Evolutionary conservation across 176 grass and related monocot species (phyloP).

Genomic region (Bromus sterilis): DNA sequence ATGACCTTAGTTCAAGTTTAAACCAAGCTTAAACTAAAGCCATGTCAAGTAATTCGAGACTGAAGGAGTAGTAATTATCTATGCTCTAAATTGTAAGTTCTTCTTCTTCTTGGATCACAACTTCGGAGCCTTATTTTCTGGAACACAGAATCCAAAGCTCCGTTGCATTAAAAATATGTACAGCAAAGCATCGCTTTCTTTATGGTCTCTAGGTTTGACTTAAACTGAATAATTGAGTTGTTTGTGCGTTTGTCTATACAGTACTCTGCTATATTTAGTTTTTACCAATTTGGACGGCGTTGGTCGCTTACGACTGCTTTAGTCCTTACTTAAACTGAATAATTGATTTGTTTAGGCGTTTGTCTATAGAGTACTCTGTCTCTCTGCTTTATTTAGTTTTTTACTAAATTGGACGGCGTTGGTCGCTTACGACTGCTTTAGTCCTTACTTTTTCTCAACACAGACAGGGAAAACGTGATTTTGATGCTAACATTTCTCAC

Average conservation of each 20-base stretch:
- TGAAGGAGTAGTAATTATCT: neutral
- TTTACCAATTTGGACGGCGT: neutral
- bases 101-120: neutral
- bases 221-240: constrained; percentile 21
- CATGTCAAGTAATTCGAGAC: too few relatives aligned
- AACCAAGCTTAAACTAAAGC: too few relatives aligned
- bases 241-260: neutral
- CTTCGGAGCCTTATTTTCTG: neutral
- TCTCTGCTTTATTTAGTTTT: neutral
- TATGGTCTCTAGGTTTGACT: neutral
- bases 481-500: constrained; percentile 25
- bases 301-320: neutral
- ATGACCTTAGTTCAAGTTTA: too few relatives aligned
- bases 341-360: neutral
- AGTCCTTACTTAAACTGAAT: neutral
- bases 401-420: neutral
- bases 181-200: neutral
- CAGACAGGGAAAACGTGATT: constrained; percentile 29
- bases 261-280: neutral
- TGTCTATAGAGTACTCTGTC: neutral
- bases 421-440: neutral
- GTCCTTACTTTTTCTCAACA: neutral
- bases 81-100: neutral
- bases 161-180: neutral
- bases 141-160: neutral